Percentiles rank a stretch among this genome's conserved stretches.
phyloP scores from a whole-genome alignment of 108 stramenopile species.

The Conticribra weissflogii region DNA sequence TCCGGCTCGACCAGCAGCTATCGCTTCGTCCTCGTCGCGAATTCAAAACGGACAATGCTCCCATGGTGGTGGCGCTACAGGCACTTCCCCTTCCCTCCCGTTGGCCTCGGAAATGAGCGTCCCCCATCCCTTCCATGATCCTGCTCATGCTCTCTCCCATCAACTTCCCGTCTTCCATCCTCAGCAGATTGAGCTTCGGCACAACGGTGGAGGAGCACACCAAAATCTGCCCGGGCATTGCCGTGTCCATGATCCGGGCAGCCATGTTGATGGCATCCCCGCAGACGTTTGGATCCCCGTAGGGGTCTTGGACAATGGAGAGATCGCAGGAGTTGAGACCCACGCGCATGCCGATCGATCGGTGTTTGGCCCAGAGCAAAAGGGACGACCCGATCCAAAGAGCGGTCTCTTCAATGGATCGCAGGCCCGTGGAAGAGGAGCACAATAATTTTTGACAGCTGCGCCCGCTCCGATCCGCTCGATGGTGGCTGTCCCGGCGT shows the following conservation, averaged over 20 bases:
- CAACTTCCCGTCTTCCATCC: not conserved
- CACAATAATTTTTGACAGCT: too few species aligned
- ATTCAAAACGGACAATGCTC: too few species aligned
- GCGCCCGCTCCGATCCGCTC: too few species aligned
- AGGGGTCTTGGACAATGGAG: constrained; percentile 26
- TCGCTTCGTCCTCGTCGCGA: too few species aligned
- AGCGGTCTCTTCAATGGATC: constrained; percentile 30
- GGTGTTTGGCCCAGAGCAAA: constrained; percentile 21
- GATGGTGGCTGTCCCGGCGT: not conserved
- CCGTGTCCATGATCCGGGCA: constrained; percentile 35
- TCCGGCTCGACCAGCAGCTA: too few species aligned
- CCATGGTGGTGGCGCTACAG: too few species aligned
- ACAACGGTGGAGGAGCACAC: constrained; percentile 23
- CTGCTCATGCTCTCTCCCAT: not conserved
- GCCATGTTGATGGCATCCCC: constrained; percentile 45
- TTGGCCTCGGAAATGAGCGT: too few species aligned
- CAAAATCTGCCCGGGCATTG: constrained; percentile 30
- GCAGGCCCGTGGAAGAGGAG: constrained; percentile 8
- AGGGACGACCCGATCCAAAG: constrained; percentile 40
- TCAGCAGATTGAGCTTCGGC: constrained; percentile 7
- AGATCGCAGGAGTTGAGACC: constrained; percentile 33
- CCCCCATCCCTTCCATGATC: not conserved
- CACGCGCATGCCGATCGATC: constrained; percentile 31
- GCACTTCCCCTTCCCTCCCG: too few species aligned
- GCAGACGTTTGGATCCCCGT: constrained; percentile 39